Evolutionary conservation across 2,329 filamentous ascomycete species (phyloP).

Genomic region (Hymenoscyphus linearis): DNA sequence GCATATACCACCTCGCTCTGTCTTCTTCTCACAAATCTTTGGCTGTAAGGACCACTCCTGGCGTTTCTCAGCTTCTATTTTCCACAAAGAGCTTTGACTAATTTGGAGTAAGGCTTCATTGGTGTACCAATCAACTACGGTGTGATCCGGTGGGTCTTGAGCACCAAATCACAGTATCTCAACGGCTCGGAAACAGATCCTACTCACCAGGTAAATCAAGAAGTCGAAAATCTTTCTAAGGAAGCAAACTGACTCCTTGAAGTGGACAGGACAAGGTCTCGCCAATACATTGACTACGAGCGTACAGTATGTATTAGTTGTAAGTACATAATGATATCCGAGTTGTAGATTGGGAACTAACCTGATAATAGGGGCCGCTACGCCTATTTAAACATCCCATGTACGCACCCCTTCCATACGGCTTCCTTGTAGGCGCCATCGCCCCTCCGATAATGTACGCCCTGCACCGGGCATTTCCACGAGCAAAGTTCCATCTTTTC

Average conservation of each 20-base stretch:
- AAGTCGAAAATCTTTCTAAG: no score
- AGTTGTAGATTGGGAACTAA: background rate
- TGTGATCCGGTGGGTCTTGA: conserved; percentile 54
- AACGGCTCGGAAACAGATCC: conserved; percentile 46
- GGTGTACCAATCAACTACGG: conserved; percentile 58
- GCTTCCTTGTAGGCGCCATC: conserved; percentile 46
- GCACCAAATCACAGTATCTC: conserved; percentile 51
- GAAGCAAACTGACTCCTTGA: no score
- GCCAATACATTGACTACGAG: conserved; percentile 47
- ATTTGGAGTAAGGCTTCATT: conserved; percentile 37
- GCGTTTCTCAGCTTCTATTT: background rate
- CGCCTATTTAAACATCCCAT: conserved; percentile 43
- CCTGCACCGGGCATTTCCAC: conserved; percentile 48
- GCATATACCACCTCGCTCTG: conserved; percentile 52
- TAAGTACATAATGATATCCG: conserved; percentile 20
- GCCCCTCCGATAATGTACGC: conserved; percentile 43
- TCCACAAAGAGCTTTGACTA: background rate
- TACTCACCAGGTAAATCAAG: conserved; percentile 41
- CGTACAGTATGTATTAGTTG: conserved; percentile 56
- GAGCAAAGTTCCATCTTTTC: conserved; percentile 47
- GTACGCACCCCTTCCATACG: conserved; percentile 46
- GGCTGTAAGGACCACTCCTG: conserved; percentile 29
- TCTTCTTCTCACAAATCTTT: conserved; percentile 58
- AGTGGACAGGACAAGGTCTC: conserved; percentile 53
- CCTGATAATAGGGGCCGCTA: conserved; percentile 36